Base-by-base conservation (phyloP, 768 basidiomycete species). In the Phlebiopsis flavidoalba region DNA sequence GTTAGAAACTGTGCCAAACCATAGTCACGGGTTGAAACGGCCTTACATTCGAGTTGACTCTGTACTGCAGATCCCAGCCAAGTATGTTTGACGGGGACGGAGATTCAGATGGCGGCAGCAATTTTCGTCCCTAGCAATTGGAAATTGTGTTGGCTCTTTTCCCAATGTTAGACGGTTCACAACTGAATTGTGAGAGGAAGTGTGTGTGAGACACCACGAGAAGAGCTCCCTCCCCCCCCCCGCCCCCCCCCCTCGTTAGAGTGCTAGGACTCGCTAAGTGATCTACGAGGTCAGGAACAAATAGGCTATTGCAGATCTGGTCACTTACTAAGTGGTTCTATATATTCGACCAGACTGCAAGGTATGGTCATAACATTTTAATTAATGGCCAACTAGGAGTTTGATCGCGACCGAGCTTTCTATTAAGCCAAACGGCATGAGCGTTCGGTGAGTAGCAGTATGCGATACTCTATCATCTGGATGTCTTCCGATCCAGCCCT, bases 161-260 rank as follows among this genome's bases (percentile, higher is more conserved):
- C 1, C 70, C 72, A 11, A 73, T 65, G 62, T 73, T 73, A n/a
- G 36, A 72, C 68, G 22, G 62, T 65, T n/a, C n/a, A 67, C 60
- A 7, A 71, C 65, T 55, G 70, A 65, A 36, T 58, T 37, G n/a
- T n/a, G n/a, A n/a, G n/a, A n/a, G n/a, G n/a, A n/a, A 8, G 72
- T 65, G 0, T 65, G 59, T 24, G 67, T 60, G 1, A 69, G 69
- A 50, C n/a, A 73, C 66, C 5, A 68, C 66, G 4, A 59, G 60
- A 31, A 71, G 57, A 35, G 67, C 66, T 36, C 70, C 67, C 56
- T n/a, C n/a, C n/a, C n/a, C n/a, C n/a, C n/a, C n/a, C n/a, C n/a
- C n/a, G n/a, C n/a, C n/a, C n/a, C n/a, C n/a, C n/a, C n/a, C n/a
- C n/a, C n/a, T n/a, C n/a, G n/a, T n/a, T 70, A 72, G 53, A 64